A percentile compares a stretch with the other conserved stretches of the same genome.
These are phyloP conservation scores for Pythium coloratum DNA, from an alignment of 352 stramenopile genomes.

Conservation along the genomic window DNA sequence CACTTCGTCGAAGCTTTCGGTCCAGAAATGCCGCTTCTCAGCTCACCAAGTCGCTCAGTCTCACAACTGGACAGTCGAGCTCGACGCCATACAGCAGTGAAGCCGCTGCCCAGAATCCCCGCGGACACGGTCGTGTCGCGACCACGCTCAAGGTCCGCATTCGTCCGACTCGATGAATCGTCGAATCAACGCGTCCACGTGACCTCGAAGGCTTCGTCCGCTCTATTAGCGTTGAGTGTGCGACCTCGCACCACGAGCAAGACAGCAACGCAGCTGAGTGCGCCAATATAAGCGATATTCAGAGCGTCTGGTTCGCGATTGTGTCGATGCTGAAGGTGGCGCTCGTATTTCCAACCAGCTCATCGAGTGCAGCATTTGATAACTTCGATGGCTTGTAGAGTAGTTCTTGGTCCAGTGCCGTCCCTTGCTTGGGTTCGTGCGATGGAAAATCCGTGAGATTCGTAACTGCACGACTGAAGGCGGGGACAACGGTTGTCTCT, in stretches of 20 bases:
- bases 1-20: conserved; percentile 29
- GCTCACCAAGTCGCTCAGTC: neutral
- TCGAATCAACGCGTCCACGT: neutral
- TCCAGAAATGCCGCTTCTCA: neutral
- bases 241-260: neutral
- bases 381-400: neutral
- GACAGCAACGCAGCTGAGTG: neutral
- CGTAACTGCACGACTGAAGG: neutral
- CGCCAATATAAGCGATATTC: neutral
- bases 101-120: neutral
- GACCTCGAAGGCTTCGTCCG: neutral
- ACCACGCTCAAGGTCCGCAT: neutral
- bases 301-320: neutral
- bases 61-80: neutral
- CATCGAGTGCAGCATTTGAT: neutral
- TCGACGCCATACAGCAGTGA: neutral
- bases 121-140: neutral
- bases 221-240: neutral
- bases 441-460: neutral
- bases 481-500: neutral
- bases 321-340: neutral
- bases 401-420: neutral
- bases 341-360: neutral
- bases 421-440: neutral
- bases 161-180: neutral